These are phyloP conservation scores for Spinacia oleracea DNA, from an alignment of 179 eudicot species.

Conservation along the genomic window DNA sequence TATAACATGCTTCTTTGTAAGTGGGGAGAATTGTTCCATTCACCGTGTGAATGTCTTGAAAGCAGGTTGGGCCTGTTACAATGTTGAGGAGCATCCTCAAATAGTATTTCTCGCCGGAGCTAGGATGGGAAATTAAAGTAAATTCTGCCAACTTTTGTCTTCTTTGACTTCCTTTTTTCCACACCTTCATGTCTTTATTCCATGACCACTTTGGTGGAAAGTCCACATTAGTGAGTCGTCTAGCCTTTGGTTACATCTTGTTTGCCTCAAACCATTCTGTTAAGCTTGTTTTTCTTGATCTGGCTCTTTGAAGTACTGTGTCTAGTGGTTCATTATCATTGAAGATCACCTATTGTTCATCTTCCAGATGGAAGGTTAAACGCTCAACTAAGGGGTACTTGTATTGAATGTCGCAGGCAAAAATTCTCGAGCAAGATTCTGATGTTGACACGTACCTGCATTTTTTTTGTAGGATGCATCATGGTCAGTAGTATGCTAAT, in stretches of 20 bases:
- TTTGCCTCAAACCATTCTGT: conserved; percentile 15
- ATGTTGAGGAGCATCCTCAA: not conserved
- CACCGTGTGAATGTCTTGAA: not conserved
- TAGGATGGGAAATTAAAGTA: not conserved
- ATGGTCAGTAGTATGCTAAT: too few relatives aligned
- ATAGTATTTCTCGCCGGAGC: not conserved
- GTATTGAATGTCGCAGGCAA: conserved; percentile 12
- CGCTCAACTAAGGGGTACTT: not conserved
- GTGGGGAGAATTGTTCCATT: not conserved
- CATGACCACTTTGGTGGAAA: conserved; percentile 16
- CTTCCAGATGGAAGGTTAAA: conserved; percentile 3
- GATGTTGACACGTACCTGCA: conserved; percentile 22
- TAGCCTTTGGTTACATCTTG: not conserved
- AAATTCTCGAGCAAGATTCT: conserved; percentile 30
- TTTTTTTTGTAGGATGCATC: too few relatives aligned
- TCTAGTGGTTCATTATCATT: not conserved
- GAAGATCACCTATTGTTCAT: not conserved
- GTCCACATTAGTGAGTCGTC: not conserved
- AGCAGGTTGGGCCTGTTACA: conserved; percentile 4
- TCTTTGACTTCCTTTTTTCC: not conserved
- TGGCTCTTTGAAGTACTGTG: not conserved
- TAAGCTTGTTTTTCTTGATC: conserved; percentile 1
- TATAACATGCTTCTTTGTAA: not conserved
- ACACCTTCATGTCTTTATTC: not conserved
- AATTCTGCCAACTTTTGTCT: not conserved